Conservation (phyloP, 2,329 filamentous ascomycete genomes). For the Stachybotrys chlorohalonatus region DNA sequence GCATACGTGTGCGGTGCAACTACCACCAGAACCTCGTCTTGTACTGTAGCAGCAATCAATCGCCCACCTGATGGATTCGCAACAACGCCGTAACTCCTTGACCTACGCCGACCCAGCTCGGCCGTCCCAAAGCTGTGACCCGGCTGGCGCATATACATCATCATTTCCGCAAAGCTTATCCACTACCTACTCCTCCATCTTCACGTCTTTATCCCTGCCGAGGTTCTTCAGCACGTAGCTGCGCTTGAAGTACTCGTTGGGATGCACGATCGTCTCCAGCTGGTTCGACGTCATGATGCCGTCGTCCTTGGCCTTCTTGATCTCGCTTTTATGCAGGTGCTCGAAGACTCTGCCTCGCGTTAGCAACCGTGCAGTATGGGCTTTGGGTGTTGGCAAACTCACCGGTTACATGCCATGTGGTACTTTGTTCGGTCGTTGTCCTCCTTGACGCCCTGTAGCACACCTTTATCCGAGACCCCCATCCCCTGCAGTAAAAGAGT, state of each 20-base stretch:
- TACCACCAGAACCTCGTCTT: too few species aligned
- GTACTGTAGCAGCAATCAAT: not conserved
- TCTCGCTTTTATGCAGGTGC: slow-evolving; percentile 67
- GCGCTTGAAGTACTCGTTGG: slow-evolving; percentile 96
- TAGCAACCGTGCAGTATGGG: not conserved
- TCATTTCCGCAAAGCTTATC: slow-evolving; percentile 6
- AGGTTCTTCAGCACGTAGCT: slow-evolving; percentile 84
- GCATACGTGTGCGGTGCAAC: too few species aligned
- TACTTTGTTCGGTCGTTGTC: slow-evolving; percentile 84
- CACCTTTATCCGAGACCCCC: slow-evolving; percentile 68
- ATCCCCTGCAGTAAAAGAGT: slow-evolving; percentile 64
- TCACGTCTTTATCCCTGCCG: slow-evolving; percentile 43
- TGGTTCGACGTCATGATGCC: slow-evolving; percentile 63
- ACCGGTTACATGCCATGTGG: slow-evolving; percentile 92
- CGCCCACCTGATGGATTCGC: not conserved
- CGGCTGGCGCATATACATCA: not conserved
- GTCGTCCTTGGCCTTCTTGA: slow-evolving; percentile 69
- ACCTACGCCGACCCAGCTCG: not conserved
- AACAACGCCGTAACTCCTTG: not conserved
- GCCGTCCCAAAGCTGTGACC: not conserved
- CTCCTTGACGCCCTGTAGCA: slow-evolving; percentile 74
- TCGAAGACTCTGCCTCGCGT: slow-evolving; percentile 65
- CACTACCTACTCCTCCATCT: slow-evolving; percentile 42
- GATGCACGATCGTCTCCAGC: slow-evolving; percentile 91
- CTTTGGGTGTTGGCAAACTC: slow-evolving; percentile 15